Evolutionary conservation across 805 yeast genomes (phyloP).

Genomic region (Candida alai): DNA sequence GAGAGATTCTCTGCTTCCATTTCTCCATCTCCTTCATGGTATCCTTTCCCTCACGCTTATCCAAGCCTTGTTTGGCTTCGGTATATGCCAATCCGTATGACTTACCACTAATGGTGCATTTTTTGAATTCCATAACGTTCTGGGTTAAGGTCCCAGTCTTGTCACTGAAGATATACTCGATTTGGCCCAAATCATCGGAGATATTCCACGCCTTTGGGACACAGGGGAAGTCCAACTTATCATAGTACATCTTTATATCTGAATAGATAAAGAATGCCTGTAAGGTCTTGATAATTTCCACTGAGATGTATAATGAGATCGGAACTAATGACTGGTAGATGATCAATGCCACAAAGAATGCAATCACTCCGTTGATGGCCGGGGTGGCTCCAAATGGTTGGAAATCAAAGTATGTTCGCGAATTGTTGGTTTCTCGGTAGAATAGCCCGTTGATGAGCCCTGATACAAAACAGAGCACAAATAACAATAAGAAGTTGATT

Average conservation of each 20-base stretch:
- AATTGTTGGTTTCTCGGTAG: slow-evolving; percentile 41
- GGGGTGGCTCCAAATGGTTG: slow-evolving; percentile 57
- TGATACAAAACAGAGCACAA: slow-evolving; percentile 62
- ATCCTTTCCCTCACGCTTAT: slow-evolving; percentile 62
- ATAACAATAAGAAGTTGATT: slow-evolving; percentile 57
- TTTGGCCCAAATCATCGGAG: slow-evolving; percentile 81
- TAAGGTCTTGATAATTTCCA: slow-evolving; percentile 73
- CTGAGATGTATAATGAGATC: slow-evolving; percentile 71
- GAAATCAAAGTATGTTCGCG: slow-evolving; percentile 56
- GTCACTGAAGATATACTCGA: slow-evolving; percentile 78
- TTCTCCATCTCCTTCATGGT: slow-evolving; percentile 45
- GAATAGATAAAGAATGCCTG: slow-evolving; percentile 75
- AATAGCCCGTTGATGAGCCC: slow-evolving; percentile 69
- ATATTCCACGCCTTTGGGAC: slow-evolving; percentile 80
- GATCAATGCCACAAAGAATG: slow-evolving; percentile 69
- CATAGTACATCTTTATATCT: slow-evolving; percentile 68
- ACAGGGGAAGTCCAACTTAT: slow-evolving; percentile 67
- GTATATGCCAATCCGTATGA: slow-evolving; percentile 75
- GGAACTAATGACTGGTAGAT: slow-evolving; percentile 77
- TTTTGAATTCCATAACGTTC: slow-evolving; percentile 78
- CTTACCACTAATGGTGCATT: slow-evolving; percentile 65
- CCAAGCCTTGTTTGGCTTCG: slow-evolving; percentile 70
- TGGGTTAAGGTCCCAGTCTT: slow-evolving; percentile 84
- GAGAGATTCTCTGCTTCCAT: slow-evolving; percentile 37
- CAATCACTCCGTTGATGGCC: slow-evolving; percentile 60